These are phyloP conservation scores for Juglanconis juglandina DNA, from an alignment of 2,329 filamentous ascomycete genomes.

Conservation along the genomic window DNA sequence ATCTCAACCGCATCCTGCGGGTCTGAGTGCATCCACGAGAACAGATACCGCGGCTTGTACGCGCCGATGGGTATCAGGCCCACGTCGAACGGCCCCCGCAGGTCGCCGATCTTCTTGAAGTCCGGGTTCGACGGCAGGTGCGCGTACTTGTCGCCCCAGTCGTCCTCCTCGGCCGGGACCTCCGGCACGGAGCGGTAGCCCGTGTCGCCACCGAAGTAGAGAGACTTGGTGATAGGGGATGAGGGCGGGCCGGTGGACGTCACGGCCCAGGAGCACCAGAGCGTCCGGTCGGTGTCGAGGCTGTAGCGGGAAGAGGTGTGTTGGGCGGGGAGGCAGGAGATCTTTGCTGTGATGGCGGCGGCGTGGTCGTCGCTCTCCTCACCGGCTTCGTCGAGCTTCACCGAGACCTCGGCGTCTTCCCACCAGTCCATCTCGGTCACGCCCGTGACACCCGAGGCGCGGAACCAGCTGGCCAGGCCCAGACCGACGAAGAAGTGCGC, in stretches of 20 bases:
- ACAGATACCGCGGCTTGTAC: conserved; percentile 69
- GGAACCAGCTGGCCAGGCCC: conserved; percentile 81
- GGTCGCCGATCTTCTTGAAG: conserved; percentile 76
- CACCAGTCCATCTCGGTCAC: conserved; percentile 95
- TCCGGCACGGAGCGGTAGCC: conserved; percentile 78
- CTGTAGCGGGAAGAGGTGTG: conserved; percentile 69
- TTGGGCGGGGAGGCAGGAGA: conserved; percentile 81
- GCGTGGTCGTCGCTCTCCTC: conserved; percentile 28
- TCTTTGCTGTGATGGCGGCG: conserved; percentile 60
- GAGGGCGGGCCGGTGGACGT: conserved; percentile 47
- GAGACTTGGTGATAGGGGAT: conserved; percentile 52
- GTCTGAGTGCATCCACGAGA: conserved; percentile 80
- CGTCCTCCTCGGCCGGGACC: conserved; percentile 59
- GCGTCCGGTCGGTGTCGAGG: conserved; percentile 69
- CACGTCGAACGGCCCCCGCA: conserved; percentile 82
- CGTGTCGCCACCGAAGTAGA: conserved; percentile 88
- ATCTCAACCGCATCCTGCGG: conserved; percentile 87
- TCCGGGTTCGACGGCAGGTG: conserved; percentile 73
- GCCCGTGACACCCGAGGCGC: conserved; percentile 63
- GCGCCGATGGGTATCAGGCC: conserved; percentile 92
- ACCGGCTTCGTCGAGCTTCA: conserved; percentile 37
- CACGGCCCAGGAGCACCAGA: conserved; percentile 88
- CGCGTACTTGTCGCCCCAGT: conserved; percentile 66
- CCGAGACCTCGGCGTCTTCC: conserved; percentile 72
- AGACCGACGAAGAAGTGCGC: conserved; percentile 87